These are phyloP conservation scores for Russula olivacea DNA, from an alignment of 768 basidiomycete species.

Conservation along the genomic window DNA sequence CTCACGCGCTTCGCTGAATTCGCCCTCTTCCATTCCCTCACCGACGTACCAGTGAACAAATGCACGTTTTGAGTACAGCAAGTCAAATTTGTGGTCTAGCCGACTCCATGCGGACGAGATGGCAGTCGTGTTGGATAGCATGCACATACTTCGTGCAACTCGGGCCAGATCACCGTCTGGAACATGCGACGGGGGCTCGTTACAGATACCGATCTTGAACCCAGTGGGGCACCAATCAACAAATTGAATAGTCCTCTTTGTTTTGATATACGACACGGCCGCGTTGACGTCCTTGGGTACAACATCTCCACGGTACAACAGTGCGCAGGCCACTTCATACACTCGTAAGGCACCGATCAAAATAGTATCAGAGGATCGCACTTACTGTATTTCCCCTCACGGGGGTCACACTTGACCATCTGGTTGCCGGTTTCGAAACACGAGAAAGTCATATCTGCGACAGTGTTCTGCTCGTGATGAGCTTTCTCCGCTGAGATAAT, in stretches of 20 bases:
- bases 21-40: conserved; percentile 85
- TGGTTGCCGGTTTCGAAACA: conserved; percentile 77
- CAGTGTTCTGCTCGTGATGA: conserved; percentile 64
- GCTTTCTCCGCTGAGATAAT: conserved; percentile 60
- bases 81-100: conserved; percentile 74
- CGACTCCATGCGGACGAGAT: conserved; percentile 73
- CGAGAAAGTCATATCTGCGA: conserved; percentile 63
- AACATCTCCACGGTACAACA: conserved; percentile 71
- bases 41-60: conserved; percentile 63
- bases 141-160: conserved; percentile 70
- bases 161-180: conserved; percentile 74
- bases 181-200: conserved; percentile 68
- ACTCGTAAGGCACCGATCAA: neutral
- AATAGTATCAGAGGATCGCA: neutral
- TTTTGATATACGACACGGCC: conserved; percentile 68
- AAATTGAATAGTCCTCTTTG: conserved; percentile 72
- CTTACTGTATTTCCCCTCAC: conserved; percentile 72
- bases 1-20: conserved; percentile 98
- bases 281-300: conserved; percentile 75
- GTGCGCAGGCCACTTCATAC: conserved; percentile 52
- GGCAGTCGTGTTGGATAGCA: conserved; percentile 70
- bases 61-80: conserved; percentile 61
- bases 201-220: conserved; percentile 75
- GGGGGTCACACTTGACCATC: conserved; percentile 76
- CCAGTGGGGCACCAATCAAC: conserved; percentile 79